Evolutionary conservation across 164 flowering plant species (phyloP).

Genomic region (Nymphaea colorata): DNA sequence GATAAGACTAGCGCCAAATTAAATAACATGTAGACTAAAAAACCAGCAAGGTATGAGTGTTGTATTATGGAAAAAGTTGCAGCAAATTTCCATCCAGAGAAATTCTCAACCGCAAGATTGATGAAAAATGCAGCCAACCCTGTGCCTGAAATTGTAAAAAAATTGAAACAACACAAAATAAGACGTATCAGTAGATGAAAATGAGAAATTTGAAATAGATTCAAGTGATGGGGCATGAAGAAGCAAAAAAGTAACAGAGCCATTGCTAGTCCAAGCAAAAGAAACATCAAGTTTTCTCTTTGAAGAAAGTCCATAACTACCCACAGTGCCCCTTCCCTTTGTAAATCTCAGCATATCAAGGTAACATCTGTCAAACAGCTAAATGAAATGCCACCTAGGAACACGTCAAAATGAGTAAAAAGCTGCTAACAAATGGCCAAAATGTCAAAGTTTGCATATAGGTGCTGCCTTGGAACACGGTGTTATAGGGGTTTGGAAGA

Average conservation of each 20-base stretch:
- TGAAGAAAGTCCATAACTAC: no score
- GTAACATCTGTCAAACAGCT: no score
- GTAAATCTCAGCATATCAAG: no score
- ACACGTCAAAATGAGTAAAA: no score
- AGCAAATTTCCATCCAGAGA: conserved; percentile 92
- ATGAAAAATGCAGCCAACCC: conserved; percentile 88
- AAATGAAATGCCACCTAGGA: no score
- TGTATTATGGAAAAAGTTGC: conserved; percentile 78
- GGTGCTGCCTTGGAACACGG: no score
- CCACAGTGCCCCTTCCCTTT: no score
- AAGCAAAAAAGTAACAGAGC: background rate
- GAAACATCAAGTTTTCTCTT: no score
- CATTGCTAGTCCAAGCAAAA: no score
- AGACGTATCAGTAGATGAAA: background rate
- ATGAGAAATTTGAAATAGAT: background rate
- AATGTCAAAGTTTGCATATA: no score
- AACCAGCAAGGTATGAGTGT: conserved; percentile 80
- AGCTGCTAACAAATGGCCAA: no score
- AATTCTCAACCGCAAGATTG: conserved; percentile 89
- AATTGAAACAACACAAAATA: background rate
- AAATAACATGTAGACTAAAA: conserved; percentile 57
- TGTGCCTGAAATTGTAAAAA: conserved; percentile 46
- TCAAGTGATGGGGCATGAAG: background rate
- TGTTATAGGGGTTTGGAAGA: no score
- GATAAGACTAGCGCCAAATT: conserved; percentile 75